Evolutionary conservation across 129 eudicot genomes (phyloP).

Genomic region (Pittosporum tobira): DNA sequence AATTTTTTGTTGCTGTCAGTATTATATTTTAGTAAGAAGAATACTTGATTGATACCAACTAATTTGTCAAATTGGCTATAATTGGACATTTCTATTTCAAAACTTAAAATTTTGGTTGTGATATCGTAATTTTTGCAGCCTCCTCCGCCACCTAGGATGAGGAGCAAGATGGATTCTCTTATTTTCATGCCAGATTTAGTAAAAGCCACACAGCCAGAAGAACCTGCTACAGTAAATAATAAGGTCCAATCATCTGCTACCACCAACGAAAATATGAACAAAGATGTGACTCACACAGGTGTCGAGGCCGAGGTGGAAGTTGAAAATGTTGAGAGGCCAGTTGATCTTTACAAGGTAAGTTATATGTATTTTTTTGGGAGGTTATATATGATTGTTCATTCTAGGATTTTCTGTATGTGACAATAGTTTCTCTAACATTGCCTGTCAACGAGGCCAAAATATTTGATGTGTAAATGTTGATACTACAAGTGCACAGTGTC

Average conservation of each 20-base stretch:
- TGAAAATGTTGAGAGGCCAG: slow-evolving; percentile 97
- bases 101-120: not conserved
- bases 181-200: slow-evolving; percentile 62
- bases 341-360: slow-evolving; percentile 83
- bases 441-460: too few relatives aligned
- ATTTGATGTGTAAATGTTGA: too few relatives aligned
- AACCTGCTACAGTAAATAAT: slow-evolving; percentile 16
- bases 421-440: not conserved
- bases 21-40: too few relatives aligned
- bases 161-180: slow-evolving; percentile 92
- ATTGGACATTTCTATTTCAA: slow-evolving; percentile 4
- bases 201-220: slow-evolving; percentile 42
- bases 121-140: slow-evolving; percentile 43
- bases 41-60: too few relatives aligned
- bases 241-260: slow-evolving; percentile 15
- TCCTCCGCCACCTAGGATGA: slow-evolving; percentile 71
- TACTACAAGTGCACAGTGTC: too few relatives aligned
- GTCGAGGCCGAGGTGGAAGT: slow-evolving; percentile 49
- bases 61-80: not conserved
- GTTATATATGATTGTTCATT: not conserved
- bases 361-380: too few relatives aligned
- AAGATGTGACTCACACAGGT: slow-evolving; percentile 28
- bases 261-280: slow-evolving; percentile 16
- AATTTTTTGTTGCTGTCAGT: too few relatives aligned
- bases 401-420: not conserved